phyloP scores from a whole-genome alignment of 139 green algal genomes.

The Deuterostichococcus epilithicus region DNA sequence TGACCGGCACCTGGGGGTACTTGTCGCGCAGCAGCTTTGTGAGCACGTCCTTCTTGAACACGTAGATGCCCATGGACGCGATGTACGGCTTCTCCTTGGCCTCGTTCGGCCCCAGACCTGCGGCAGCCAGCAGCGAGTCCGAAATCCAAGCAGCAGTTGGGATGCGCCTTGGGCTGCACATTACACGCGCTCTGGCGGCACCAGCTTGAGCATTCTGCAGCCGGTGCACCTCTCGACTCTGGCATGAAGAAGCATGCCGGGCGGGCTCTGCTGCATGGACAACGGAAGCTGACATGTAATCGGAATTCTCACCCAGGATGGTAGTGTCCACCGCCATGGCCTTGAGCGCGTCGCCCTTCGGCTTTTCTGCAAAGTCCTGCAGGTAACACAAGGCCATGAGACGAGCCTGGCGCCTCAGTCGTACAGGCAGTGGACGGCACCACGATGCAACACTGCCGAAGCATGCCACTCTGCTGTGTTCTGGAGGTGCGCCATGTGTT shows the following conservation, averaged over 20 bases:
- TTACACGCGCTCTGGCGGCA: too few species aligned
- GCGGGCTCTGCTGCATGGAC: too few species aligned
- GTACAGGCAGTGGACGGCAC: not conserved
- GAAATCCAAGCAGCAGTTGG: not conserved
- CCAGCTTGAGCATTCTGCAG: too few species aligned
- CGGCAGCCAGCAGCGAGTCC: constrained; percentile 31
- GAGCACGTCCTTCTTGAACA: constrained; percentile 96
- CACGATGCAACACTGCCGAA: not conserved
- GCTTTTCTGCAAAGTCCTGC: constrained; percentile 93
- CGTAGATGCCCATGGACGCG: constrained; percentile 99
- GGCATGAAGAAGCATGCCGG: not conserved
- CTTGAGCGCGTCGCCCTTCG: constrained; percentile 89
- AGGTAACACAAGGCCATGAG: too few species aligned
- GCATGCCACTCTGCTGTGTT: not conserved
- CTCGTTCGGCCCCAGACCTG: constrained; percentile 64
- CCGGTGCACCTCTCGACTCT: too few species aligned
- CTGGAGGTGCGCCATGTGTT: not conserved
- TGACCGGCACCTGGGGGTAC: constrained; percentile 34
- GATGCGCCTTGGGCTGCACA: not conserved
- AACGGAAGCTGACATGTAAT: too few species aligned
- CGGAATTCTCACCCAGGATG: constrained; percentile 55
- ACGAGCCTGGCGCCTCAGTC: too few species aligned
- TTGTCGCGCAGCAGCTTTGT: constrained; percentile 64
- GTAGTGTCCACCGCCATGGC: constrained; percentile 95
- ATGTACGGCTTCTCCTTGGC: constrained; percentile 90